These are phyloP conservation scores for Mycena epipterygia DNA, from an alignment of 768 basidiomycete genomes.

Conservation along the genomic window DNA sequence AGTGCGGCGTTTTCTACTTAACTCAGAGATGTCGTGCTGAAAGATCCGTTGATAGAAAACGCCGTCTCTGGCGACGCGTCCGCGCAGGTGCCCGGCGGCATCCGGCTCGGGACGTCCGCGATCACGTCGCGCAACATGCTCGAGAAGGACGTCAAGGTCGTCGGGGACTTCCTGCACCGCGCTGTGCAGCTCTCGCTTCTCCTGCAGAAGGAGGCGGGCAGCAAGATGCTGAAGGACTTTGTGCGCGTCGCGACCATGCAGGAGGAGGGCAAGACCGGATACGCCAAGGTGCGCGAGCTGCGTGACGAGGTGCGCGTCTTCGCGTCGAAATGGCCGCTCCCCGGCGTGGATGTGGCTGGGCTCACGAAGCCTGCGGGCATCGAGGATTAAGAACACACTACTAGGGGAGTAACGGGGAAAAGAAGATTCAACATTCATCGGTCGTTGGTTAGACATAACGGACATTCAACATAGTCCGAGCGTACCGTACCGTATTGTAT, in stretches of 20 bases:
- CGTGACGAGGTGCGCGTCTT: constrained; percentile 86
- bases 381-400: constrained; percentile 53
- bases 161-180: constrained; percentile 94
- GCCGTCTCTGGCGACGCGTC: constrained; percentile 97
- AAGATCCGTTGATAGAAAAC: constrained; percentile 81
- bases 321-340: constrained; percentile 91
- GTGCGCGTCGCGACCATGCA: constrained; percentile 81
- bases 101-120: constrained; percentile 95
- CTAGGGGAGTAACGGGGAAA: neutral
- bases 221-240: constrained; percentile 97
- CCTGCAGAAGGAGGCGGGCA: constrained; percentile 95
- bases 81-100: constrained; percentile 96
- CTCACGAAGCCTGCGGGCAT: constrained; percentile 74
- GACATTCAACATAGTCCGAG: constrained; percentile 71
- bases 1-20: constrained; percentile 62
- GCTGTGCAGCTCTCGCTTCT: constrained; percentile 91
- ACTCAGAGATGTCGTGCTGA: constrained; percentile 7
- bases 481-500: constrained; percentile 46
- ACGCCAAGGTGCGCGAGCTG: constrained; percentile 78
- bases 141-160: constrained; percentile 87
- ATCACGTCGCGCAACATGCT: constrained; percentile 95
- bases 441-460: constrained; percentile 47
- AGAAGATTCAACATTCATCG: constrained; percentile 71
- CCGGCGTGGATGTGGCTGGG: constrained; percentile 76
- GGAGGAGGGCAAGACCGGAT: constrained; percentile 79